Base-by-base conservation (phyloP, 192 early-diverging fungal species). In the Linnemannia elongata region DNA sequence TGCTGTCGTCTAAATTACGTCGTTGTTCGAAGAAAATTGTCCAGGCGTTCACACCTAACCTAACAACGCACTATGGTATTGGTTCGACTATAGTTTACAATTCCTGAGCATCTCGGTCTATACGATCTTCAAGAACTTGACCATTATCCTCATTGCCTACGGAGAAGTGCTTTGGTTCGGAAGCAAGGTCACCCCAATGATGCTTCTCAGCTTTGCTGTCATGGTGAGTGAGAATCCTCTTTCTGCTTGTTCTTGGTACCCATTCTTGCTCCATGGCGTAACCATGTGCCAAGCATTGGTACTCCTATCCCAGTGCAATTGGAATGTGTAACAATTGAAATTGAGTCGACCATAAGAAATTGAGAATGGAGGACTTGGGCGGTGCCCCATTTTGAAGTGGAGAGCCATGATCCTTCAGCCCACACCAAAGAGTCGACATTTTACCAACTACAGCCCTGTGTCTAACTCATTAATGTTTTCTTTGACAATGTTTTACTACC, bases 101-200 rank as follows among this genome's bases (percentile, higher is more conserved):
- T 98, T 93, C 88, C 92, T 99, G 52, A 93, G 95, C 74, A 97
- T 99, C 74, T 96, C 98, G 22, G 89, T 99, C 45, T 99, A 98
- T 82, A 99, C 98, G 39, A 95, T 99, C 77, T 99, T 99, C 91
- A 99, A 99, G 90, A 99, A 99, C 91, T 85, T 98, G 81, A 99
- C 98, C 55, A 99, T 99, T 83, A 98, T 99, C 85, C 88, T 97
- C 33, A 98, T 98, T 81, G 98, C 98, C 20, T 98, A 97, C 82
- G 96, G 94, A 63, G 98, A 99, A 88, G 94, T 94, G 20, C 89
- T 93, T 63, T 95, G 95, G 89, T 95, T 98, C 82, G 91, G 92
- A n/a, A 96, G 96, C 27, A 89, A 89, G 9, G 96, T 99, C 18
- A 96, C 97, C 0, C 90, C 91, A 79, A 75, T 96, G 75, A 98